Evolutionary conservation across 306 rosid species (phyloP).

Genomic region (Corylus avellana): DNA sequence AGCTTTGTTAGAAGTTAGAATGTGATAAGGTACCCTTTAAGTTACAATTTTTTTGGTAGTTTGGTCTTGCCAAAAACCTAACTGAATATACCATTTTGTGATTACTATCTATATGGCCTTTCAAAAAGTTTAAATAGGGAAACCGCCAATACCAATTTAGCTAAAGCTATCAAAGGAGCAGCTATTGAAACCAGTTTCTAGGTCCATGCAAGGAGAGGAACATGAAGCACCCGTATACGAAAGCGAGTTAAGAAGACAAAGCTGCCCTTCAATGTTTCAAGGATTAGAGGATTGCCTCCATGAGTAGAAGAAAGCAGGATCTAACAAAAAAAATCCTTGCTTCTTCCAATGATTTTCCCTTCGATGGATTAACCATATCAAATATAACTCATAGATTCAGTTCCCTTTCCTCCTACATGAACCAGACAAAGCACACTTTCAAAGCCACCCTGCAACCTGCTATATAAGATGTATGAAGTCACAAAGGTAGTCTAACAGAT

Average conservation of each 20-base stretch:
- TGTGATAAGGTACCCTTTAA: neutral
- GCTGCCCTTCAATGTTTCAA: neutral
- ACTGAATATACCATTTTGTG: neutral
- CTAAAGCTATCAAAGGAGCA: neutral
- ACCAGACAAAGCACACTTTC: neutral
- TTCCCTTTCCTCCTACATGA: neutral
- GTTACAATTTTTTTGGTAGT: neutral
- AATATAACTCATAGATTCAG: neutral
- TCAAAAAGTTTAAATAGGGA: neutral
- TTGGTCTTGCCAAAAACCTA: neutral
- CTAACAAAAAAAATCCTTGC: neutral
- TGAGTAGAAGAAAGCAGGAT: neutral
- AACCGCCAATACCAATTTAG: neutral
- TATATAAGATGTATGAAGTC: neutral
- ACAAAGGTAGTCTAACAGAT: neutral
- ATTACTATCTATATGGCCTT: neutral
- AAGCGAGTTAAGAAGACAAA: neutral
- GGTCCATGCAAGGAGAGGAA: neutral
- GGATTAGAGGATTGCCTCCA: neutral
- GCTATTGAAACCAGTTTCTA: neutral
- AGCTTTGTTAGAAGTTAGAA: neutral
- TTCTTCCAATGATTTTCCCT: slow-evolving; percentile 1
- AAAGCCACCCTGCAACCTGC: neutral
- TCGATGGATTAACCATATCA: neutral
- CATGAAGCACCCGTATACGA: neutral